Conservation (phyloP, 176 grass and related monocot genomes). For the Canna indica region DNA sequence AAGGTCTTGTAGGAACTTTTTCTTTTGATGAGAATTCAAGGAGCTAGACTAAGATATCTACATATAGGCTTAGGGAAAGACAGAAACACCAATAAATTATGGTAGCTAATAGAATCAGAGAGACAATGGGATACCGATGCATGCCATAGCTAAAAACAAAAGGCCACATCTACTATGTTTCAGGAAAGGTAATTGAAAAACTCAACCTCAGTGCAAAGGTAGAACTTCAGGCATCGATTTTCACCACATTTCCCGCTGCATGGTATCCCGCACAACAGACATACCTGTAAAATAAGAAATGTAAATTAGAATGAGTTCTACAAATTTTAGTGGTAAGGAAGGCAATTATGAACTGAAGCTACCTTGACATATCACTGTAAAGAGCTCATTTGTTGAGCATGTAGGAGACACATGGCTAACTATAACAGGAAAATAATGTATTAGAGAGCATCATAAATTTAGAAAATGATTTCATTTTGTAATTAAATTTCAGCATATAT, state of each 20-base stretch:
- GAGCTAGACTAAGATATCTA: no score
- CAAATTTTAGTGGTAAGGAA: neutral
- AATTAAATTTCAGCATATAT: neutral
- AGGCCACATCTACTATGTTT: neutral
- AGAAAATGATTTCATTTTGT: neutral
- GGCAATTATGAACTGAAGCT: conserved; percentile 8
- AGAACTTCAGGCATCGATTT: conserved; percentile 72
- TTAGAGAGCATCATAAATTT: neutral
- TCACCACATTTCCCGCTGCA: conserved; percentile 84
- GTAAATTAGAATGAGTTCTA: neutral
- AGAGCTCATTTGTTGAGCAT: conserved; percentile 95
- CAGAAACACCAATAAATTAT: no score
- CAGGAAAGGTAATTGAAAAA: conserved; percentile 9
- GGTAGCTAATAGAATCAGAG: no score
- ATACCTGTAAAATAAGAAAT: conserved; percentile 42
- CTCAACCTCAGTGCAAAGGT: conserved; percentile 76
- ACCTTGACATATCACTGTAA: conserved; percentile 96
- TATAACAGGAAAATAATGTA: conserved; percentile 7
- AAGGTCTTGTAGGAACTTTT: no score
- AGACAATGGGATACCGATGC: no score
- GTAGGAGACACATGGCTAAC: conserved; percentile 82
- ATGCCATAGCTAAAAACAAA: no score
- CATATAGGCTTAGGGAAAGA: no score
- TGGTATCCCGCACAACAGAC: no score
- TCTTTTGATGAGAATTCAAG: no score